Base-by-base conservation (phyloP, 2,329 filamentous ascomycete genomes). In the Talaromyces marneffei region DNA sequence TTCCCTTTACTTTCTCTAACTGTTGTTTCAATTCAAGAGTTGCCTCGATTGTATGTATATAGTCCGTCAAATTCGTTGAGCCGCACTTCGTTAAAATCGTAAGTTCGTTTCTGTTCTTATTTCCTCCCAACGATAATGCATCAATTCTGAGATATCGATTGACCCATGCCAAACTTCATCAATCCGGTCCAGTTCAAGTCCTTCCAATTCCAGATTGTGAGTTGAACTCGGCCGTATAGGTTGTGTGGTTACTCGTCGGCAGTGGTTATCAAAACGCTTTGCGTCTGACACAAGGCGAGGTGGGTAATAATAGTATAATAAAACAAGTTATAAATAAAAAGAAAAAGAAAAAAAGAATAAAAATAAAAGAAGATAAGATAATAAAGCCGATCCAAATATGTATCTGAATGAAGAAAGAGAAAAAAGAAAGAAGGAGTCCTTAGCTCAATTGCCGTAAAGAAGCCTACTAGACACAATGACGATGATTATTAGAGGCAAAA, bases 201-300 rank as follows among this genome's bases (percentile, higher is more conserved):
- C 31, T 33, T 52, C 27, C 48, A 52, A 52, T 52, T 52, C 48
- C 48, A 52, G 48, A 52, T 52, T 52, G 48, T 33, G n/a, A 52
- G 48, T 39, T 35, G 35, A 39, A 55, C 31, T 40, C 52, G 52
- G 40, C 23, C 39, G 55, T 33, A 18, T 16, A 48, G 39, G n/a
- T 31, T 18, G 55, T 20, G 25, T 48, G 29, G 23, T 29, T 31
- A 48, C 16, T 58, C 20, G 27, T 46, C 27, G 55, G 35, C 33
- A n/a, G 35, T 58, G 20, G 20, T 37, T 31, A 20, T 46, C 35
- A 14, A 29, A 55, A 12, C 8, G 20, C 52, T 33, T 55, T 55
- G 23, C 20, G 33, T 9, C 4, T 40, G 14, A 55, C 20, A 39
- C 20, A 39, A 37, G 52, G 14, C 52, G 52, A 39, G 20, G 8